Evolutionary conservation across 73 alveolate genomes (phyloP), one percentile per base, ranked within the genome.

Genomic region (Paramecium sexaurelia): DNA sequence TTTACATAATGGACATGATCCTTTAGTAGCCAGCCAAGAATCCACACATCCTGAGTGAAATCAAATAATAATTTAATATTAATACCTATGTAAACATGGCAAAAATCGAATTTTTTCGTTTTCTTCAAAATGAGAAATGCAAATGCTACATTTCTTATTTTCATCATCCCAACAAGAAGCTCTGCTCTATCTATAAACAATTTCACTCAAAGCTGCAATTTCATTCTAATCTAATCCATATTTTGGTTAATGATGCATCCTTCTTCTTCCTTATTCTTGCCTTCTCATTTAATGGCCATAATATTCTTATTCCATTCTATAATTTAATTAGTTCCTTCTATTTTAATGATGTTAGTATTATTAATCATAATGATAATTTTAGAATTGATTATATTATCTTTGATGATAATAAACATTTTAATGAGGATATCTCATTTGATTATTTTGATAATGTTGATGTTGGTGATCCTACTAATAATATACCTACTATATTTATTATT

Each of bases 11-110:
- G 87, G 87, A 36, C 87, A 73, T 27, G 55, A 36, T 39, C 66
- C 55, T n/a, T 73, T 73, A 36, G 87, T 33, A 17, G 87, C 19
- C 35, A 73, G 17, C 87, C 87, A 73, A 36, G 55, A 36, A 73
- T 73, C 87, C 3, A 73, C 13, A 73, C 87, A 73, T n/a, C 43
- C 32, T 36, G 87, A 73, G 35, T 73, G 87, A 73, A 73, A 73
- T 73, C 87, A 27, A 73, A 36, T n/a, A 73, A 73, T 27, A 33
- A 35, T 1, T n/a, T 3, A 27, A 36, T n/a, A 33, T n/a, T 27
- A 33, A 33, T 73, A 73, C 87, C 87, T 73, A 39, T 73, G 87
- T 19, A 73, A 73, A 19, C 67, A 73, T 15, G 87, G 87, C 67
- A 73, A 73, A 73, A 73, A 73, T 73, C 87, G 11, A 33, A 33